Evolutionary conservation across 2,329 filamentous ascomycete genomes (phyloP).

Genomic region (Huntiella bhutanensis): DNA sequence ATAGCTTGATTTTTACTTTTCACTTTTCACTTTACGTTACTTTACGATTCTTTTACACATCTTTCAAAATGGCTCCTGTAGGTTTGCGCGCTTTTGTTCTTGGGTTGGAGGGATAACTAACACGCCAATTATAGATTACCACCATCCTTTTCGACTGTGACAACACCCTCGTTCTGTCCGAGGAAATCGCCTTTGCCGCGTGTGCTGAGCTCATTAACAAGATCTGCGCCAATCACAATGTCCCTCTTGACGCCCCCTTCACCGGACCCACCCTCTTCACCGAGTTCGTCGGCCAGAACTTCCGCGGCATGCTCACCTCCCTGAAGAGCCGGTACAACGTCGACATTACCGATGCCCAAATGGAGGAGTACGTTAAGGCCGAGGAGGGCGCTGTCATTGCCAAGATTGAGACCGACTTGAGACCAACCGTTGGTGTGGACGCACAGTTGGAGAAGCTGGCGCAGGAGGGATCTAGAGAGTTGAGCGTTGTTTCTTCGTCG

Average conservation of each 20-base stretch:
- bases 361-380: constrained; percentile 52
- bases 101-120: neutral
- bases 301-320: constrained; percentile 71
- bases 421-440: constrained; percentile 50
- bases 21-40: neutral
- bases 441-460: constrained; percentile 46
- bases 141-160: constrained; percentile 61
- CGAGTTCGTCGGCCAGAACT: constrained; percentile 87
- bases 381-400: constrained; percentile 73
- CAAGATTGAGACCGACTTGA: constrained; percentile 50
- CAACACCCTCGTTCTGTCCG: constrained; percentile 86
- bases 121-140: constrained; percentile 28
- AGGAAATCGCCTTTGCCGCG: constrained; percentile 78
- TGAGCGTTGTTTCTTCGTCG: constrained; percentile 67
- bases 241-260: constrained; percentile 40
- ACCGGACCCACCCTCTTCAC: constrained; percentile 59
- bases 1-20: neutral
- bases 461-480: constrained; percentile 42
- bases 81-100: neutral
- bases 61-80: constrained; percentile 10
- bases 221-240: constrained; percentile 49
- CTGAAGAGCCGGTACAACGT: constrained; percentile 63
- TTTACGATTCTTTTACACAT: neutral
- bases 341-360: constrained; percentile 44
- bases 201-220: constrained; percentile 79